These are phyloP conservation scores for Penicillium sp. DNA, from an alignment of 2,329 filamentous ascomycete species.

Conservation along the genomic window DNA sequence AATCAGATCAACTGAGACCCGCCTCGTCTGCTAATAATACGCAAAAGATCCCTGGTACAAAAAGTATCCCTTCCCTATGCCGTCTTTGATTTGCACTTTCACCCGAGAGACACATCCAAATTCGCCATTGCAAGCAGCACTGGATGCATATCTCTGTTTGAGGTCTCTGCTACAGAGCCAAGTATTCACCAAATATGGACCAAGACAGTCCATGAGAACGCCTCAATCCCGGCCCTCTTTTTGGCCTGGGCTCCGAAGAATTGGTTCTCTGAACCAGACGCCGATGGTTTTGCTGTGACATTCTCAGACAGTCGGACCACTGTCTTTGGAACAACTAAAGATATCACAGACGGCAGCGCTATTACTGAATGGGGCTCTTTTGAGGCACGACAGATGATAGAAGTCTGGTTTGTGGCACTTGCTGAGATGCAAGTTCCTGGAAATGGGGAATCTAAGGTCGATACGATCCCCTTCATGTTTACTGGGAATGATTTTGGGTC, in stretches of 20 bases:
- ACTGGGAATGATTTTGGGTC: conserved; percentile 47
- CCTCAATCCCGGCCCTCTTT: conserved; percentile 67
- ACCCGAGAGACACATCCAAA: conserved; percentile 58
- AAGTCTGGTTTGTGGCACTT: conserved; percentile 47
- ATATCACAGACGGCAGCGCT: conserved; percentile 16
- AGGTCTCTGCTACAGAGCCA: conserved; percentile 29
- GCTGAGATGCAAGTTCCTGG: conserved; percentile 22
- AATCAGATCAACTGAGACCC: background rate
- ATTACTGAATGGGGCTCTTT: conserved; percentile 33
- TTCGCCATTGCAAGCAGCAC: conserved; percentile 80
- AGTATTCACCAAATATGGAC: conserved; percentile 46
- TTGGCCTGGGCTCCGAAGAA: conserved; percentile 70
- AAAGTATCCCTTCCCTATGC: conserved; percentile 69
- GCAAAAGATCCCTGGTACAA: conserved; percentile 58
- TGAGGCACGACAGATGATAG: conserved; percentile 39
- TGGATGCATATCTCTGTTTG: conserved; percentile 49
- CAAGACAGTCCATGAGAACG: conserved; percentile 56
- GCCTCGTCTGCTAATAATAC: background rate
- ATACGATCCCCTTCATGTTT: conserved; percentile 36
- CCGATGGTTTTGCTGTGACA: conserved; percentile 67
- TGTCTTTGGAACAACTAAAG: conserved; percentile 54
- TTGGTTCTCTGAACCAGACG: conserved; percentile 28
- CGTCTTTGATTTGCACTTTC: conserved; percentile 84
- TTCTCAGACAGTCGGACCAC: conserved; percentile 69
- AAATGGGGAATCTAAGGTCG: background rate